Conservation (phyloP, 1,284 basidiomycete species). For the Pterulicium gracile region DNA sequence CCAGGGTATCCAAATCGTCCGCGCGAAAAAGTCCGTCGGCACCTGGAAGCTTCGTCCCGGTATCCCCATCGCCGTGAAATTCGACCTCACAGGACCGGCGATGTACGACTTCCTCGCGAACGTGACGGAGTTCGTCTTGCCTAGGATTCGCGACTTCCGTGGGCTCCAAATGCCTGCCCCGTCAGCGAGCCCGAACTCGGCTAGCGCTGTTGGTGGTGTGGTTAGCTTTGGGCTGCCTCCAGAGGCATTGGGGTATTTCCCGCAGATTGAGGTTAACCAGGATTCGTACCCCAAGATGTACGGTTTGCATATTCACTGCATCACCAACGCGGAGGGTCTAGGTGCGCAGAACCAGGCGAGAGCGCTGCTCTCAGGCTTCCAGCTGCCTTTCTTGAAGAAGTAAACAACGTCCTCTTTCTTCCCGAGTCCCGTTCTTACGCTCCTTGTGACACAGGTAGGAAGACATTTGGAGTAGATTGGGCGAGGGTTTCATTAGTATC, state of each 20-base stretch:
- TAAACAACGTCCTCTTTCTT: no score
- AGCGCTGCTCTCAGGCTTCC: slow-evolving; percentile 79
- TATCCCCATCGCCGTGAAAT: slow-evolving; percentile 80
- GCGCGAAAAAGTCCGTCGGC: slow-evolving; percentile 71
- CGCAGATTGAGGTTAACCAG: slow-evolving; percentile 87
- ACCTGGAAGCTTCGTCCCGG: slow-evolving; percentile 77
- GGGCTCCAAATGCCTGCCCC: slow-evolving; percentile 69
- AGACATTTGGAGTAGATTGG: no score
- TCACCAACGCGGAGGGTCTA: slow-evolving; percentile 75
- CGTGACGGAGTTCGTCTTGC: slow-evolving; percentile 90
- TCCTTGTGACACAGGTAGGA: no score
- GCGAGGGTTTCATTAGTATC: background rate
- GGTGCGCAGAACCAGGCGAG: slow-evolving; percentile 83
- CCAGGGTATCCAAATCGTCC: slow-evolving; percentile 74
- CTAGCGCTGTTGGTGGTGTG: slow-evolving; percentile 76
- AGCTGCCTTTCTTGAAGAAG: slow-evolving; percentile 62
- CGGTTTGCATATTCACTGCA: slow-evolving; percentile 88
- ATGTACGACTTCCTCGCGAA: slow-evolving; percentile 93
- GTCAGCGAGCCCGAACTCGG: slow-evolving; percentile 49
- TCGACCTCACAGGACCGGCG: slow-evolving; percentile 78
- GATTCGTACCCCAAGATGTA: slow-evolving; percentile 78
- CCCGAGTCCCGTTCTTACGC: no score
- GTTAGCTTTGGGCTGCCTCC: slow-evolving; percentile 84
- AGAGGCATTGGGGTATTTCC: slow-evolving; percentile 84
- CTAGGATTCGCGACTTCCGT: slow-evolving; percentile 83